phyloP scores from a whole-genome alignment of 2,329 filamentous ascomycete genomes.

The Aspergillus calidoustus region DNA sequence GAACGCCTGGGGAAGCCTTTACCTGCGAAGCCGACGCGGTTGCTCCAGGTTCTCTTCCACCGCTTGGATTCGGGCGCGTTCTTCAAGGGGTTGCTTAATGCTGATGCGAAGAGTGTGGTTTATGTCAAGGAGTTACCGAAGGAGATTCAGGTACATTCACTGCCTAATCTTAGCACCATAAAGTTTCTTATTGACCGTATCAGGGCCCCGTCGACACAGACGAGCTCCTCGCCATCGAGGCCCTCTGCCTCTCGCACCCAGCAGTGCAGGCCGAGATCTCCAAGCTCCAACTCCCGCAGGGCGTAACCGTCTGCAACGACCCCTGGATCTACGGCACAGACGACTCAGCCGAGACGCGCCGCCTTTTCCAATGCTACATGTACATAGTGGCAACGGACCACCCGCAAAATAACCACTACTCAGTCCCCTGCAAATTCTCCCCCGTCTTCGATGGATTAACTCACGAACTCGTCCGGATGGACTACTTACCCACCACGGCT shows the following conservation, averaged over 20 bases:
- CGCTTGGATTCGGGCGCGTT: constrained; percentile 48
- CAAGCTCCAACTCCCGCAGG: constrained; percentile 62
- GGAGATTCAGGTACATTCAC: constrained; percentile 46
- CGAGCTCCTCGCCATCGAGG: constrained; percentile 64
- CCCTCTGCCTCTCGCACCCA: constrained; percentile 59
- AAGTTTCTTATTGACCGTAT: constrained; percentile 32
- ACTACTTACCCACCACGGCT: constrained; percentile 68
- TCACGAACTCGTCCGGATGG: constrained; percentile 70
- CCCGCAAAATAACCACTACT: constrained; percentile 45
- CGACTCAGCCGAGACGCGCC: constrained; percentile 43
- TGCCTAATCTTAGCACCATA: background rate
- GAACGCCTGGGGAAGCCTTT: constrained; percentile 59
- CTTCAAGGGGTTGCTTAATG: constrained; percentile 47
- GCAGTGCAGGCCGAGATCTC: constrained; percentile 62
- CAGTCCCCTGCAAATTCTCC: constrained; percentile 42
- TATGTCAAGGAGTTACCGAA: constrained; percentile 52
- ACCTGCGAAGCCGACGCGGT: constrained; percentile 56
- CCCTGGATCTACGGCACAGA: constrained; percentile 71
- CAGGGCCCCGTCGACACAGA: constrained; percentile 64
- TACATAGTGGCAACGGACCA: constrained; percentile 42
- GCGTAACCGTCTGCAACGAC: constrained; percentile 61
- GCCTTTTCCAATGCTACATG: constrained; percentile 48
- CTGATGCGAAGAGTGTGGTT: constrained; percentile 40
- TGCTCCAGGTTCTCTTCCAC: constrained; percentile 58
- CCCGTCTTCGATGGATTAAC: constrained; percentile 61